Evolutionary conservation across 208 protist species (phyloP).

Genomic region (Leishmania tarentolae): DNA sequence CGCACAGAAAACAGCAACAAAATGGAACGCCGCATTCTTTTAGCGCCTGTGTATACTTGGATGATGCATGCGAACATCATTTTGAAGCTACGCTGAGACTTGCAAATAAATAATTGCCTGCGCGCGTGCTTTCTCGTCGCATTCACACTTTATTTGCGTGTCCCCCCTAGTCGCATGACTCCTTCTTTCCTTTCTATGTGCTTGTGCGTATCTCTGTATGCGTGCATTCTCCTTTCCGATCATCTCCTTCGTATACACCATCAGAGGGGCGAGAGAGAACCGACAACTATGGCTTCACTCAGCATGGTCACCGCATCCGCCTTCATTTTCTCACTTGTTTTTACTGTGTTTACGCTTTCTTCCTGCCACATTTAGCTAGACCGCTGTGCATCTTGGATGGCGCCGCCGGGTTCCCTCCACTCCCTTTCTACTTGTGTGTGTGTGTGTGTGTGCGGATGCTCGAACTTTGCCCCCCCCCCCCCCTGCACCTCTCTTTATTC

Average conservation of each 20-base stretch:
- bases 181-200: conserved; percentile 1
- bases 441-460: too few species aligned
- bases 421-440: background rate
- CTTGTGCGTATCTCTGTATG: background rate
- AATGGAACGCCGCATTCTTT: background rate
- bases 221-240: background rate
- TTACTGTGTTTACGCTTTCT: background rate
- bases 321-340: background rate
- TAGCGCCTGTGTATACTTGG: background rate
- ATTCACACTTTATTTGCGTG: background rate
- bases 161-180: background rate
- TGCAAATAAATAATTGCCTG: background rate
- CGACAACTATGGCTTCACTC: background rate
- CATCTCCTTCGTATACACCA: background rate
- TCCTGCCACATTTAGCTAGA: background rate
- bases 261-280: background rate
- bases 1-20: too few species aligned
- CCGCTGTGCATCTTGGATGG: background rate
- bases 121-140: background rate
- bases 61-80: too few species aligned
- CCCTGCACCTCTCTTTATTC: background rate
- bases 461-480: background rate
- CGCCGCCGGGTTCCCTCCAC: background rate
- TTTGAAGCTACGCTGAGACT: too few species aligned
- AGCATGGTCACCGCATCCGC: background rate